Evolutionary conservation across 495 filamentous ascomycete genomes (phyloP).

Genomic region (Lophiostoma macrostomum): DNA sequence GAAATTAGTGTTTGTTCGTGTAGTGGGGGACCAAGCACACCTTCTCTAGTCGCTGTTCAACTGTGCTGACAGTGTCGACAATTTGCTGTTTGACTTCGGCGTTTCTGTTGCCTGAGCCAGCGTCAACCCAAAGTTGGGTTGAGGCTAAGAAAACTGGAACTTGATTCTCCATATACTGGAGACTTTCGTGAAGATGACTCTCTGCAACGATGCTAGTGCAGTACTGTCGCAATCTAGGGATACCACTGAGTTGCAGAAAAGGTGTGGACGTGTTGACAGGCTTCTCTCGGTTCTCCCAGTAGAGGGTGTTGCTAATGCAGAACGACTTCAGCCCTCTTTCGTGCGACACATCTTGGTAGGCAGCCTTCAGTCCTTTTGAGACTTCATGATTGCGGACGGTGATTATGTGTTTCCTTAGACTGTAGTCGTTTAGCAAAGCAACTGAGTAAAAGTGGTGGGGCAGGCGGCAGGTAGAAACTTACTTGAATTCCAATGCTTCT

Average conservation of each 20-base stretch:
- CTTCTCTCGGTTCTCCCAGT: constrained; percentile 39
- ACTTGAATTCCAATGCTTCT: constrained; percentile 8
- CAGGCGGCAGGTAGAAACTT: not conserved
- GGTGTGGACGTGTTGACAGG: constrained; percentile 26
- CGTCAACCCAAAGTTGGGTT: constrained; percentile 44
- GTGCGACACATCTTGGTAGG: constrained; percentile 32
- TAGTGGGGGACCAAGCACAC: constrained; percentile 13
- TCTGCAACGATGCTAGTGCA: constrained; percentile 43
- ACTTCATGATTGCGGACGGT: constrained; percentile 39
- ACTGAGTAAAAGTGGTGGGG: not conserved
- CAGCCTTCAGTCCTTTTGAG: constrained; percentile 19
- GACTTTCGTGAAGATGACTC: constrained; percentile 37
- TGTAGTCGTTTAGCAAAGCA: constrained; percentile 5
- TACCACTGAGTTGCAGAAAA: constrained; percentile 41
- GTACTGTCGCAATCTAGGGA: constrained; percentile 37
- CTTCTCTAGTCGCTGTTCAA: constrained; percentile 29
- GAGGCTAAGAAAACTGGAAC: constrained; percentile 39
- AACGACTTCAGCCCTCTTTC: constrained; percentile 36
- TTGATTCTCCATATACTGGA: constrained; percentile 38
- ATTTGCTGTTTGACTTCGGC: constrained; percentile 38
- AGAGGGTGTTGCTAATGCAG: constrained; percentile 42
- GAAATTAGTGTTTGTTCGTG: not conserved
- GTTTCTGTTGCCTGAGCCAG: constrained; percentile 37
- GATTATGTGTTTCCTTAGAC: constrained; percentile 36
- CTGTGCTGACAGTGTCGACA: constrained; percentile 27